These are phyloP conservation scores for Lithospermum erythrorhizon DNA, from an alignment of 257 asterid species.

Conservation along the genomic window DNA sequence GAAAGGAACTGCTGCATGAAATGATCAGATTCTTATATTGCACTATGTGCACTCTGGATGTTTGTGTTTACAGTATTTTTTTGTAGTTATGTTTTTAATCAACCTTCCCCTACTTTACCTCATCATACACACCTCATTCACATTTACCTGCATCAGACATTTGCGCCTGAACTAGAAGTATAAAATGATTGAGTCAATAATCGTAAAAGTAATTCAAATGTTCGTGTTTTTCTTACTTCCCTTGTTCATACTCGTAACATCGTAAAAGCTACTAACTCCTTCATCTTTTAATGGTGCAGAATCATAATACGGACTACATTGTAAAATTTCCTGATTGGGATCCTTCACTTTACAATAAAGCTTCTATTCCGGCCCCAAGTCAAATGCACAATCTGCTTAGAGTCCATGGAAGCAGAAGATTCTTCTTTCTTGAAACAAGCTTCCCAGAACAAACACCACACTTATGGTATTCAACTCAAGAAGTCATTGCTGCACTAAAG, in stretches of 20 bases:
- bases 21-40: no score
- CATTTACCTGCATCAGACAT: no score
- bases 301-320: slow-evolving; percentile 82
- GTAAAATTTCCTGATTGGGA: slow-evolving; percentile 89
- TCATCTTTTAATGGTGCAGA: slow-evolving; percentile 33
- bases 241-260: neutral
- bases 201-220: no score
- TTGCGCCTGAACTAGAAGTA: no score
- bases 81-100: no score
- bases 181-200: no score
- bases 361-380: slow-evolving; percentile 18
- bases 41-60: no score
- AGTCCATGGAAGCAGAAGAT: slow-evolving; percentile 36
- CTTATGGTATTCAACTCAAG: slow-evolving; percentile 67
- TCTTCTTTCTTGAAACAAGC: slow-evolving; percentile 43
- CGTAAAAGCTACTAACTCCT: neutral
- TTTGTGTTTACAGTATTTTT: no score
- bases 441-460: slow-evolving; percentile 63
- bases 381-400: slow-evolving; percentile 28
- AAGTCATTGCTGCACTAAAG: slow-evolving; percentile 52
- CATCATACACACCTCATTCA: no score
- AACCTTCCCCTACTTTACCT: no score
- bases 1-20: no score
- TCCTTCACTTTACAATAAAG: slow-evolving; percentile 33
- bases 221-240: neutral